Conservation (phyloP, 345 rosid genomes). For the Citrus hindsii region DNA sequence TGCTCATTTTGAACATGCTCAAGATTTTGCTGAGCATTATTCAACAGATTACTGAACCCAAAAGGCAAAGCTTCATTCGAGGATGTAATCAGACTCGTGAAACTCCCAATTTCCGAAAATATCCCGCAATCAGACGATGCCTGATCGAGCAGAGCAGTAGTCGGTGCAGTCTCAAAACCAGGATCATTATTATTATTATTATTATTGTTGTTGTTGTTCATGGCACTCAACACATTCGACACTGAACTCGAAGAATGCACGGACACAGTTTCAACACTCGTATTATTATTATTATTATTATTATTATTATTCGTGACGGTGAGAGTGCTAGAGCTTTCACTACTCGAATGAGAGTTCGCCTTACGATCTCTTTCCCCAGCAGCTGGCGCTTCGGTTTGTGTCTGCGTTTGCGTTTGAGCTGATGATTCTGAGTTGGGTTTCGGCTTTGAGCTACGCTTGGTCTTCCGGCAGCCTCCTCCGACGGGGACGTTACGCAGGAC, state of each 20-base stretch:
- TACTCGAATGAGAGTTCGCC: slow-evolving; percentile 52
- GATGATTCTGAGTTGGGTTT: slow-evolving; percentile 28
- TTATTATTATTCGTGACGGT: slow-evolving; percentile 29
- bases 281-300: background rate
- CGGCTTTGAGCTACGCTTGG: slow-evolving; percentile 55
- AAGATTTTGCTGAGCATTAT: slow-evolving; percentile 17
- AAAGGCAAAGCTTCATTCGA: slow-evolving; percentile 44
- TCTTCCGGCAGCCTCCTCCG: slow-evolving; percentile 82
- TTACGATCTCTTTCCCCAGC: slow-evolving; percentile 14
- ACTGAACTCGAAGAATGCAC: slow-evolving; percentile 40
- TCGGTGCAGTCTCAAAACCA: slow-evolving; percentile 35
- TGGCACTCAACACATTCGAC: slow-evolving; percentile 23
- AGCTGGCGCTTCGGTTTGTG: background rate
- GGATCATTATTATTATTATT: background rate
- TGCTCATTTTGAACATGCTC: slow-evolving; percentile 22
- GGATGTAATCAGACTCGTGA: slow-evolving; percentile 45
- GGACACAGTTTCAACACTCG: slow-evolving; percentile 39
- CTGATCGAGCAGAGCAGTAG: slow-evolving; percentile 42
- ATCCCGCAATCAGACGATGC: slow-evolving; percentile 54
- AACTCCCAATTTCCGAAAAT: slow-evolving; percentile 64
- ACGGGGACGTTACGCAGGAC: slow-evolving; percentile 96
- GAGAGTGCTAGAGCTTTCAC: slow-evolving; percentile 76
- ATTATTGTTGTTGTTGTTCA: background rate
- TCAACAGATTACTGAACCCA: slow-evolving; percentile 39
- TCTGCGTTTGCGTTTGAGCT: background rate